Evolutionary conservation across 148 eudicot genomes (phyloP).

Genomic region (Salicornia ramosissima): DNA sequence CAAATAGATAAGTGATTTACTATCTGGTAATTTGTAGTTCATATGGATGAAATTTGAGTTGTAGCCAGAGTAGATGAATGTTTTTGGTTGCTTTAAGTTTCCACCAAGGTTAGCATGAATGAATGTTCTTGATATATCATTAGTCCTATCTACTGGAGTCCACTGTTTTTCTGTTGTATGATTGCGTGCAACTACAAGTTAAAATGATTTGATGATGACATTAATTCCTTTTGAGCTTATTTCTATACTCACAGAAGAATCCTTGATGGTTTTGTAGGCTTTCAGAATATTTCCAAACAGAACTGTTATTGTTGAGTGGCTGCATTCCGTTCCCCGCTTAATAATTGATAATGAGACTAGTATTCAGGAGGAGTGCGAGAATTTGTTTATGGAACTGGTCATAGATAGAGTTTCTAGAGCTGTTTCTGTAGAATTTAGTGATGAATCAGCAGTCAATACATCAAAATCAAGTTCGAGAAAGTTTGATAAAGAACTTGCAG

Average conservation of each 20-base stretch:
- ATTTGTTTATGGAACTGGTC: conserved; percentile 73
- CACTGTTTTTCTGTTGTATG: not conserved
- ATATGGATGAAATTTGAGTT: not conserved
- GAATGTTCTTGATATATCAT: not conserved
- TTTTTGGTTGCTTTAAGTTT: not conserved
- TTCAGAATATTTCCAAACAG: conserved; percentile 55
- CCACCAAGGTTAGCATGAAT: not conserved
- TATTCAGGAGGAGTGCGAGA: conserved; percentile 96
- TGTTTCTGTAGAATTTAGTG: conserved; percentile 32
- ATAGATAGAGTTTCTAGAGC: conserved; percentile 63
- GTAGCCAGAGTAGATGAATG: not conserved
- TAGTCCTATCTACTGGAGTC: not conserved
- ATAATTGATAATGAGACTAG: conserved; percentile 85
- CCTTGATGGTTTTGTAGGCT: conserved; percentile 44
- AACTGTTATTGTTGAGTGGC: conserved; percentile 75
- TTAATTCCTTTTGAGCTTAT: not conserved
- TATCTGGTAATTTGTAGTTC: too few species aligned
- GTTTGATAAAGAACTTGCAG: conserved; percentile 39
- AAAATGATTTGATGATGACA: too few species aligned
- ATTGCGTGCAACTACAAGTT: not conserved
- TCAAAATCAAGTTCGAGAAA: conserved; percentile 26
- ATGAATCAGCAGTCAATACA: conserved; percentile 10
- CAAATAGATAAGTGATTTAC: too few species aligned
- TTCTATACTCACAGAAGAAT: conserved; percentile 16
- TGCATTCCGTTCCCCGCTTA: conserved; percentile 82